Evolutionary conservation across 768 basidiomycete species (phyloP), one percentile per base, ranked within the genome.

Genomic region (Pleurotus djamor): DNA sequence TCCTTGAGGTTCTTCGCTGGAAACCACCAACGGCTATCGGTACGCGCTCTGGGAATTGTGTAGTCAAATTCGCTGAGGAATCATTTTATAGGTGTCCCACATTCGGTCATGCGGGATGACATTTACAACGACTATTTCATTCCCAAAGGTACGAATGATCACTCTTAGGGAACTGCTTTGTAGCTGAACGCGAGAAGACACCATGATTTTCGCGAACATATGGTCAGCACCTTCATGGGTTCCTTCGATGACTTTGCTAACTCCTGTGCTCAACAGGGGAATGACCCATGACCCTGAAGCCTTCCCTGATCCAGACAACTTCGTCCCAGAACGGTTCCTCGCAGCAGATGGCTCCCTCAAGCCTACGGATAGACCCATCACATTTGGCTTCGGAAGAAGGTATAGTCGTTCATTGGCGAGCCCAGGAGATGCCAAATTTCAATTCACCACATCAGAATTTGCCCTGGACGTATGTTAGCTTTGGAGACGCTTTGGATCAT

Each of bases 251-350:
- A 10, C 1, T 7, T 8, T 52, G 3, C 13, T 6, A 16, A 52
- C 35, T 36, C 16, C 37, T 33, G 21, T 48, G 4, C n/a, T 33
- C 35, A 33, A 10, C 65, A 79, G 74, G 77, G 75, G 67, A 6
- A 69, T 83, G 60, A 64, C 69, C 7, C 74, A 74, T 37, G 73
- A 81, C 47, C 68, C 69, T 47, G 61, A 65, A 16, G 65, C 71
- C 4, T 83, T 78, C 57, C 61, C 69, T 1, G 63, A 79, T 44
- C 79, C 82, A 4, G 64, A 72, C 5, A 62, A 64, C 9, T 83
- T 80, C 63, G 61, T 64, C 1, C 82, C 80, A 9, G 73, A 75
- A 16, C 70, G 80, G 10, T 82, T 74, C 48, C 62, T 79, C 4
- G 61, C 43, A 48, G 66, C 61, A 10, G 61, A 49, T 7, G 65